Base-by-base conservation (phyloP, 2,329 filamentous ascomycete species). In the Endothia cerciana region DNA sequence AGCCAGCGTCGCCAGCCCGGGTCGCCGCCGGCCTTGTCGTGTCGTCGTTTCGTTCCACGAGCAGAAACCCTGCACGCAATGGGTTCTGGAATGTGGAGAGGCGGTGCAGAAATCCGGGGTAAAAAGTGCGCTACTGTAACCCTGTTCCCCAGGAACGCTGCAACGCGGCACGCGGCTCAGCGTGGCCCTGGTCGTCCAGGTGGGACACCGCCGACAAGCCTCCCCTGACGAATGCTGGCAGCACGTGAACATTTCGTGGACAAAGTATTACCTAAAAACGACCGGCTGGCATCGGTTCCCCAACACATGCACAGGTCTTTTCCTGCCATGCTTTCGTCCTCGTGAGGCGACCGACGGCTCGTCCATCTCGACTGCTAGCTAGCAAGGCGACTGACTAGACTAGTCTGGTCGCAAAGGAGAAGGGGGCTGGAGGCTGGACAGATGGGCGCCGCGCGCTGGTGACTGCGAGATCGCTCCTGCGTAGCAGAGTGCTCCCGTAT, bases 231-330 rank as follows among this genome's bases (percentile, higher is more conserved):
- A n/a, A n/a, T n/a, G n/a, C n/a, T n/a, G n/a, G n/a, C n/a, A n/a
- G n/a, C 62, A 64, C 53, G 45, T 60, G 56, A 64, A 15, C 51
- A 51, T 62, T 65, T 65, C 60, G 63, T 65, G 33, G 63, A 65
- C 63, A 67, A 62, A 65, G 62, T 38, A 51, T 64, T 67, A 67
- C 65, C 59, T 67, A 65, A 66, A 22, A 64, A 43, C 43, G 15
- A 49, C 33, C 58, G 62, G 62, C n/a, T 65, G 62, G 51, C 65
- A 49, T 55, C 62, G 62, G 58, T 51, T 15, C n/a, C n/a, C 62
- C 40, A 36, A 49, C 33, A 33, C 22, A 13, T 41, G 30, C 60
- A 28, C 19, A 28, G 30, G 11, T 22, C 38, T 61, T 49, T 49
- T 19, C 19, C 25, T 38, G 5, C 11, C 33, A 53, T 19, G n/a